Evolutionary conservation across 2,329 filamentous ascomycete species (phyloP).

Genomic region (Colletotrichum falcatum): DNA sequence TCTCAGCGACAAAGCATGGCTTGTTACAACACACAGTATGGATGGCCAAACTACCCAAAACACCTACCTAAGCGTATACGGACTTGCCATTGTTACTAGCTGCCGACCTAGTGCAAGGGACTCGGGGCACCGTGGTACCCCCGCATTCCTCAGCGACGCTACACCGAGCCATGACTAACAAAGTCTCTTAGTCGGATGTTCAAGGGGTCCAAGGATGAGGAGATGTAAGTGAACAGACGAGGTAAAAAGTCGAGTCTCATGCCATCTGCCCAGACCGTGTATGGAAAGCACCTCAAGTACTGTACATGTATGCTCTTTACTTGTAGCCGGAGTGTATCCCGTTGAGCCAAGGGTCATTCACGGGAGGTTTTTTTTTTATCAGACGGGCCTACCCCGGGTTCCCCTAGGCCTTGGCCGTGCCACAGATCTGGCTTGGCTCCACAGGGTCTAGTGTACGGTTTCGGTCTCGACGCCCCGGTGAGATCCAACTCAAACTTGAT

Average conservation of each 20-base stretch:
- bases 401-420: conserved; percentile 18
- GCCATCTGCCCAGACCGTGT: no score
- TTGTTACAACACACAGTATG: not conserved
- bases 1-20: conserved; percentile 4
- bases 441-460: not conserved
- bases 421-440: conserved; percentile 15
- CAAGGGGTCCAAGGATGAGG: not conserved
- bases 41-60: no score
- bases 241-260: no score
- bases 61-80: no score
- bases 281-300: no score
- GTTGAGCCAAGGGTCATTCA: not conserved
- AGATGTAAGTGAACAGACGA: not conserved
- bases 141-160: conserved; percentile 15
- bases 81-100: not conserved
- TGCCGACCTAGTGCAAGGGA: not conserved
- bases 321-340: not conserved
- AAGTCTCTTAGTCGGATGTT: not conserved
- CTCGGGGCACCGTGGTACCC: not conserved
- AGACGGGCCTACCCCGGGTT: conserved; percentile 32
- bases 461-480: conserved; percentile 14
- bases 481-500: conserved; percentile 15
- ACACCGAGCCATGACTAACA: not conserved
- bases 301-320: not conserved
- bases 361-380: not conserved